Base-by-base conservation (phyloP, 441 rosid genomes). In the Isatis lusitanica region DNA sequence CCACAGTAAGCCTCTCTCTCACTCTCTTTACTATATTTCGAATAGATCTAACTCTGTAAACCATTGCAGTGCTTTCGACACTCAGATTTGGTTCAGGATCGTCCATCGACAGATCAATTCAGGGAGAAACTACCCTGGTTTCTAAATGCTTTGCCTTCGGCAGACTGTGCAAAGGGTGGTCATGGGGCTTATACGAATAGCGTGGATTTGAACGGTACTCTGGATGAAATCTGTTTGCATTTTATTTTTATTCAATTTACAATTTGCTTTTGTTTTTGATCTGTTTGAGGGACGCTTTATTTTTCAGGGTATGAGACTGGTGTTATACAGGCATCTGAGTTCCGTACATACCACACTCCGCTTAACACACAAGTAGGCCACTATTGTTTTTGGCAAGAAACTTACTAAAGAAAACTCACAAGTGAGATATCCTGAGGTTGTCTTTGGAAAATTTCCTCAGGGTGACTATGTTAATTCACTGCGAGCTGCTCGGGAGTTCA, bases 131-230 rank as follows among this genome's bases (percentile, higher is more conserved):
- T 89, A 66, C 94, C 94, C 38, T 89, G 94, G 94, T 89, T 87
- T 76, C 85, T 89, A 33, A 75, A 80, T 71, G 88, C 94, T 28
- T 76, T 89, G 73, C 94, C 94, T 6, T 89, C 94, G 6, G 90
- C 94, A 75, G 94, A 89, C 77, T 89, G 94, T 82, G 94, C 94
- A 53, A 89, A 89, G 84, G 94, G 92, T 77, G 94, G 94, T 47
- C 94, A 85, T 78, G 94, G 94, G 75, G 94, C 94, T 67, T 89
- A 89, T 74, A 82, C 91, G 2, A 84, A 68, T 77, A 87, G 90
- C 68, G 85, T 87, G 68, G 90, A 89, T 81, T 82, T 89, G 67
- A 79, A 66, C 76, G 94, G 94, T 87, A 66, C 57, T 70, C 59
- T 44, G 40, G 59, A 38, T 31, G 17, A 71, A 66, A 64, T 61